Evolutionary conservation across 495 filamentous ascomycete species (phyloP).

Genomic region (Trichoderma orchidacearum): DNA sequence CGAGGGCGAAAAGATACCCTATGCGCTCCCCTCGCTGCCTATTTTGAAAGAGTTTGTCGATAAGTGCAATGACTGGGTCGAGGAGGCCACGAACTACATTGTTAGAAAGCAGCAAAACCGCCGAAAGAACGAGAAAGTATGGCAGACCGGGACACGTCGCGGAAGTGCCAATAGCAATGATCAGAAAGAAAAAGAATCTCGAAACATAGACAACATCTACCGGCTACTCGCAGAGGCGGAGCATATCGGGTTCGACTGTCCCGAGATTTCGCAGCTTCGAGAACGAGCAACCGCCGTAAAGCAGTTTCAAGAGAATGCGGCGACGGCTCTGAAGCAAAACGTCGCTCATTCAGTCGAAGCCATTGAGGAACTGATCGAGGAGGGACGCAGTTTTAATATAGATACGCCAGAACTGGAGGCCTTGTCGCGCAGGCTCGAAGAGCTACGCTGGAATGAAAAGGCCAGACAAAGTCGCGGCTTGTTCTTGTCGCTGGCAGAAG

Average conservation of each 20-base stretch:
- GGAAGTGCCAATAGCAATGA: constrained; percentile 50
- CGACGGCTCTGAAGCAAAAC: constrained; percentile 45
- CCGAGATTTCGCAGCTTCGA: constrained; percentile 75
- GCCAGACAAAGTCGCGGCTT: constrained; percentile 48
- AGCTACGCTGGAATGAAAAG: constrained; percentile 80
- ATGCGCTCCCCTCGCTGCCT: constrained; percentile 72
- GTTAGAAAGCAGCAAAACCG: constrained; percentile 97
- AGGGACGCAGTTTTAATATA: constrained; percentile 79
- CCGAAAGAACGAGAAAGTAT: constrained; percentile 90
- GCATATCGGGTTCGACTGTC: constrained; percentile 84
- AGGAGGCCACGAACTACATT: constrained; percentile 93
- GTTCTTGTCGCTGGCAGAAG: constrained; percentile 59
- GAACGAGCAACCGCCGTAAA: constrained; percentile 82
- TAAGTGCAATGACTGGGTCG: constrained; percentile 93
- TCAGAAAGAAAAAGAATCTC: constrained; percentile 67
- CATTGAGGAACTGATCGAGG: constrained; percentile 81
- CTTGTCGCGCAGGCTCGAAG: constrained; percentile 65
- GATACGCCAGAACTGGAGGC: constrained; percentile 87
- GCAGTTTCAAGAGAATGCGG: constrained; percentile 71
- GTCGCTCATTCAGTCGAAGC: constrained; percentile 46
- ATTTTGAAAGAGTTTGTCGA: constrained; percentile 82
- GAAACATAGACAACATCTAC: constrained; percentile 81
- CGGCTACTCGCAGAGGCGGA: constrained; percentile 75
- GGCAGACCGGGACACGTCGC: constrained; percentile 49
- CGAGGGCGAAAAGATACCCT: constrained; percentile 96